Base-by-base conservation (phyloP, 2,329 filamentous ascomycete species). In the Botryosphaeria dothidea region DNA sequence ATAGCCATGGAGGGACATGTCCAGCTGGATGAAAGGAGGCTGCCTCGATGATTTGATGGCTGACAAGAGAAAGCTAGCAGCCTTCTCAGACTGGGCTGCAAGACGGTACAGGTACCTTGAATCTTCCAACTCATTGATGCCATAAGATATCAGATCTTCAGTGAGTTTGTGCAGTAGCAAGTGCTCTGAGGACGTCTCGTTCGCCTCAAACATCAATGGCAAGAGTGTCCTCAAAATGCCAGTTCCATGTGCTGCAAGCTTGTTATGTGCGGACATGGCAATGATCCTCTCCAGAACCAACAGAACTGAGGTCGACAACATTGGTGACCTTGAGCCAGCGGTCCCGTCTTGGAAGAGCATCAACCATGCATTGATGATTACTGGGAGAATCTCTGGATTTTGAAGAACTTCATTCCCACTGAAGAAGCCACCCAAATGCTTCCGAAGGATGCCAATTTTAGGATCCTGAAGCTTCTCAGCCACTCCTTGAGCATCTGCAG, bases 1-100 rank as follows among this genome's bases (percentile, higher is more conserved):
- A 77, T 92, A 94, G 0, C 96, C 96, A 75, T 93, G 85, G 17
- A 92, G 81, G 1, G 93, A 95, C 23, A 99, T 83, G 75, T 99
- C 95, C 77, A 99, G 98, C 71, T 98, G 93, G 69, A 99, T 90
- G 75, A 92, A 93, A 0, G 93, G 87, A 5, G 95, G 92, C 15
- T 88, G 86, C 68, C 90, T 88, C 66, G 94, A 92, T 56, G 84
- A 84, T 68, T 88, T 88, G 69, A 96, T 86, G 74, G 91, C 90
- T 61, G 88, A 85, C 21, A 96, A 81, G 6, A 92, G 81, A 72
- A 96, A 95, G 57, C 90, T 86, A 13, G 91, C 83, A 38, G 84
- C 82, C 51, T 80, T 73, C 7, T 83, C 77, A 45, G 82, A 85
- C 3, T 76, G 74, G 60, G 82, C 80, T 13, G 87, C 86, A 64